Conservation (phyloP, 140 eudicot species). For the Stevia rebaudiana region DNA sequence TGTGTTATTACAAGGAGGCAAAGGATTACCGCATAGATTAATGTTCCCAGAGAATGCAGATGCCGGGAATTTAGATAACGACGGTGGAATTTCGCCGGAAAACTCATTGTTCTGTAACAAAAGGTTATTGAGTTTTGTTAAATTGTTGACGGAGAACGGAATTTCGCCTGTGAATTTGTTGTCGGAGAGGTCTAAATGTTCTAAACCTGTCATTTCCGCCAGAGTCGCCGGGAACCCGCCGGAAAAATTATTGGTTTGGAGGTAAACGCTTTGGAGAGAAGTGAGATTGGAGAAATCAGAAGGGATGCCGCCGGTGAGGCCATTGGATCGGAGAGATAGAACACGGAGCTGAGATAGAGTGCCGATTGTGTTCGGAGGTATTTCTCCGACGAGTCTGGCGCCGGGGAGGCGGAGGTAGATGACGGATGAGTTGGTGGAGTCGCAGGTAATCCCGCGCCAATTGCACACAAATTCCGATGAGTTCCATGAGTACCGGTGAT, state of each 20-base stretch:
- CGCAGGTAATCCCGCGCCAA: constrained; percentile 79
- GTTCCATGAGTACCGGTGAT: constrained; percentile 56
- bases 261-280: constrained; percentile 45
- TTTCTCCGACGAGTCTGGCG: constrained; percentile 62
- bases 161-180: constrained; percentile 59
- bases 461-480: constrained; percentile 50
- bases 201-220: constrained; percentile 37
- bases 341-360: constrained; percentile 57
- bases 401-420: constrained; percentile 62
- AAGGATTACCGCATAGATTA: constrained; percentile 74
- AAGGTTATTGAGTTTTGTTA: constrained; percentile 54
- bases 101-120: constrained; percentile 51
- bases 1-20: constrained; percentile 57
- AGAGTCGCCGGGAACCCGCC: constrained; percentile 68
- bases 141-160: constrained; percentile 63
- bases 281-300: constrained; percentile 59
- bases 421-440: constrained; percentile 47
- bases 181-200: constrained; percentile 53
- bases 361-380: constrained; percentile 62
- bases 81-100: constrained; percentile 52
- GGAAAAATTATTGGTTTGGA: constrained; percentile 51
- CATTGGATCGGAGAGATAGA: constrained; percentile 61
- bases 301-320: constrained; percentile 59
- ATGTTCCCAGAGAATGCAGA: constrained; percentile 68
- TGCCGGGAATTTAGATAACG: constrained; percentile 44